Percentiles rank a stretch among this genome's conserved stretches.
Evolutionary conservation across 169 alveolate genomes (phyloP).

Genomic region (Toxoplasma gondii): DNA sequence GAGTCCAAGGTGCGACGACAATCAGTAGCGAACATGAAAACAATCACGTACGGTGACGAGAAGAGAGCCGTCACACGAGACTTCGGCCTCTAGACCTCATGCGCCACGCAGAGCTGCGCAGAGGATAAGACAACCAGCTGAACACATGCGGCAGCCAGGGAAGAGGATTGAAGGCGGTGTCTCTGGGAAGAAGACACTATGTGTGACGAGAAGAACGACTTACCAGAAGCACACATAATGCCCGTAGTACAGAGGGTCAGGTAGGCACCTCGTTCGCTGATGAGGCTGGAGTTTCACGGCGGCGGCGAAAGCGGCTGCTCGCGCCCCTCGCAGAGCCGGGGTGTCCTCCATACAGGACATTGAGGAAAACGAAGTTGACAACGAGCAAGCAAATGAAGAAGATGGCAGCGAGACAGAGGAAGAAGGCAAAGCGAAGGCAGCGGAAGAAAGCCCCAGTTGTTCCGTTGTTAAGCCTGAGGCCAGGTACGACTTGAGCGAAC

Average conservation of each 20-base stretch:
- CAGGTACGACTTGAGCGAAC: conserved; percentile 18
- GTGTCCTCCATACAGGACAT: neutral
- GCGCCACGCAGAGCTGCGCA: too few relatives aligned
- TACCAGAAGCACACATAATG: conserved; percentile 35
- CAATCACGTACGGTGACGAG: too few relatives aligned
- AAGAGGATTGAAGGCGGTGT: too few relatives aligned
- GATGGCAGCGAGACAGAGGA: neutral
- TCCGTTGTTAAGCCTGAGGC: neutral
- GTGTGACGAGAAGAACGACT: too few relatives aligned
- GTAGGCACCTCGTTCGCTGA: conserved; percentile 4
- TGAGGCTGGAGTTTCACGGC: neutral
- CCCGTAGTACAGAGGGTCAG: conserved; percentile 54
- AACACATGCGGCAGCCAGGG: too few relatives aligned
- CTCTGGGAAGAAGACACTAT: too few relatives aligned
- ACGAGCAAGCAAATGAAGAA: neutral
- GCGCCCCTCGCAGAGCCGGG: neutral
- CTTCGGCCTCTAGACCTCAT: too few relatives aligned
- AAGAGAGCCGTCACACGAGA: too few relatives aligned
- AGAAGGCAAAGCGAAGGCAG: neutral
- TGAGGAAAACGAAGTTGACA: neutral
- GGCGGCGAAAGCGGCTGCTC: neutral
- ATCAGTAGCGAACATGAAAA: too few relatives aligned
- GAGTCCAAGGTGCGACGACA: too few relatives aligned
- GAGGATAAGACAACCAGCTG: too few relatives aligned
- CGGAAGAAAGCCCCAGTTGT: neutral